phyloP scores from a whole-genome alignment of 2,329 filamentous ascomycete genomes.

The Epichloe hybrida region DNA sequence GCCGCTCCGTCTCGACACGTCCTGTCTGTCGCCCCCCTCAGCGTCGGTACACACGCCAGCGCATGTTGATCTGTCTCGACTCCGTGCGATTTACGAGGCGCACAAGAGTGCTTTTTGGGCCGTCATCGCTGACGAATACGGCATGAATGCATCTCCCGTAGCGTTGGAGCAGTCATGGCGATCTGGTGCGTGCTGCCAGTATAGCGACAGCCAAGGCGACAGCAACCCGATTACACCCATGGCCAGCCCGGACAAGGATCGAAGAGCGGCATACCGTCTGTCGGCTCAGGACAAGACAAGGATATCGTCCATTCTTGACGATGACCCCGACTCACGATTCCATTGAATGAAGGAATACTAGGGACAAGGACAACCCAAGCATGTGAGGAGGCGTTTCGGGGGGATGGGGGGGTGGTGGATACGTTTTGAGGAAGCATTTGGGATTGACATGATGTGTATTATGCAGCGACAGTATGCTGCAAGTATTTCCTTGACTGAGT shows the following conservation, averaged over 20 bases:
- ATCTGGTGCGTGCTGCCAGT: conserved; percentile 29
- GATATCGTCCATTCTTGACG: conserved; percentile 47
- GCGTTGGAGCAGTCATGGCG: conserved; percentile 61
- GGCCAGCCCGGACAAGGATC: conserved; percentile 34
- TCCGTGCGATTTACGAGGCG: conserved; percentile 55
- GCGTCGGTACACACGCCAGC: conserved; percentile 20
- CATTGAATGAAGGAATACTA: background rate
- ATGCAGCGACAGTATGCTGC: too few species aligned
- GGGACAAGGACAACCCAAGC: too few species aligned
- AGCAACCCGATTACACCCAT: conserved; percentile 39
- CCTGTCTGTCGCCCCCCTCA: conserved; percentile 26
- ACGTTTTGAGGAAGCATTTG: background rate
- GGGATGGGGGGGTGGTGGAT: background rate
- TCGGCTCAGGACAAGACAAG: conserved; percentile 38
- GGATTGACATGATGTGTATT: too few species aligned
- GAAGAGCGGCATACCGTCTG: conserved; percentile 28
- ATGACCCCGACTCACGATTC: background rate
- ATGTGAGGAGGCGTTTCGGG: background rate
- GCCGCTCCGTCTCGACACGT: conserved; percentile 48
- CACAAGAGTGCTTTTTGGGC: conserved; percentile 64
- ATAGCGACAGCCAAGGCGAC: conserved; percentile 16
- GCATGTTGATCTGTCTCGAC: conserved; percentile 49
- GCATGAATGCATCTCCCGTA: conserved; percentile 44
- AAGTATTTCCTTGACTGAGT: too few species aligned
- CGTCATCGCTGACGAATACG: conserved; percentile 59